Conservation (phyloP, 2,329 filamentous ascomycete species). For the Pseudogymnoascus sp. region DNA sequence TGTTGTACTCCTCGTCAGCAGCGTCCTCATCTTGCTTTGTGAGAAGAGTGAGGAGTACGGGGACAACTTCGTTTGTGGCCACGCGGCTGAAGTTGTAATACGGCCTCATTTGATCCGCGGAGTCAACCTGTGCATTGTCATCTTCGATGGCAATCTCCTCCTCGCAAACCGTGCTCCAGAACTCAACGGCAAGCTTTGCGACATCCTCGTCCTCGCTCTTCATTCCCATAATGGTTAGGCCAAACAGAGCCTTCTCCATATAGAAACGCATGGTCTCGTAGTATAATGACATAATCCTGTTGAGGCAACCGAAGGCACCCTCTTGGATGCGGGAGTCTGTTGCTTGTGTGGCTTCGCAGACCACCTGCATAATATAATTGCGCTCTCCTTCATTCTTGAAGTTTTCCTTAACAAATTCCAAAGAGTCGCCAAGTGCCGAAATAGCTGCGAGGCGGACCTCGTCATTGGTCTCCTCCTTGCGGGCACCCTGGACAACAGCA, state of each 20-base stretch:
- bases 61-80: conserved; percentile 87
- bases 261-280: conserved; percentile 99
- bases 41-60: conserved; percentile 77
- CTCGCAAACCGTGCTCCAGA: conserved; percentile 99
- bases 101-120: conserved; percentile 57
- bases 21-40: conserved; percentile 98
- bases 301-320: conserved; percentile 91
- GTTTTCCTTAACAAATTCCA: conserved; percentile 96
- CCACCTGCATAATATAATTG: conserved; percentile 99
- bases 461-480: conserved; percentile 86
- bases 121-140: conserved; percentile 69
- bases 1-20: conserved; percentile 93
- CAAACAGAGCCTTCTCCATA: conserved; percentile 99
- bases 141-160: conserved; percentile 98
- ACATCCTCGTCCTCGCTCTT: conserved; percentile 97
- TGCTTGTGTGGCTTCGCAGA: conserved; percentile 96
- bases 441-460: conserved; percentile 92
- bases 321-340: conserved; percentile 86
- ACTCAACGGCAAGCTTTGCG: conserved; percentile 94
- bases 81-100: conserved; percentile 96
- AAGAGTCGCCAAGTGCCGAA: conserved; percentile 85
- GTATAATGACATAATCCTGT: conserved; percentile 97
- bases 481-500: conserved; percentile 91
- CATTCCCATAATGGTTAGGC: conserved; percentile 96
- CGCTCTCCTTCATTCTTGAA: conserved; percentile 98